Percentiles rank a stretch among this genome's conserved stretches.
Conservation (phyloP, 2,329 filamentous ascomycete genomes). For the Beauveria asiatica region DNA sequence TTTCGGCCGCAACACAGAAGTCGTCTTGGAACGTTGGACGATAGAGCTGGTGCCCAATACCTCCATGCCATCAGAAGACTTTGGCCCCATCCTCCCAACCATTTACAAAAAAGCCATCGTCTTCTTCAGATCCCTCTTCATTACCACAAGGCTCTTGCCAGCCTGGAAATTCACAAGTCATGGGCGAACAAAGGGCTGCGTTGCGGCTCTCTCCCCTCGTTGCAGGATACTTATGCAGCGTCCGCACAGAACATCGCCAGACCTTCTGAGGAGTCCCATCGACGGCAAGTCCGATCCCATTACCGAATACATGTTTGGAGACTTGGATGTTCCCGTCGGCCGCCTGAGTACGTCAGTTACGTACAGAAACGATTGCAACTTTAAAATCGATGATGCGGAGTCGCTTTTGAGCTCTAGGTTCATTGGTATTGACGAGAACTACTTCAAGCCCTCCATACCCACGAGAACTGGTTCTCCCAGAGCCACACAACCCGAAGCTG, state of each 20-base stretch:
- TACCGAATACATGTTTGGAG: constrained; percentile 71
- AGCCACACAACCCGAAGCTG: constrained; percentile 45
- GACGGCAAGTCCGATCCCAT: constrained; percentile 36
- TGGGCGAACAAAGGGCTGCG: constrained; percentile 62
- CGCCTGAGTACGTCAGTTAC: constrained; percentile 72
- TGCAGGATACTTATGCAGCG: constrained; percentile 69
- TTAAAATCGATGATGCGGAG: constrained; percentile 86
- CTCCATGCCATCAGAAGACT: constrained; percentile 48
- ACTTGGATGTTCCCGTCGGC: constrained; percentile 79
- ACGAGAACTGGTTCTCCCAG: constrained; percentile 37
- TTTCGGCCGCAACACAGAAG: constrained; percentile 51
- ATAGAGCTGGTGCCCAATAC: constrained; percentile 59
- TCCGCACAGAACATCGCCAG: constrained; percentile 44
- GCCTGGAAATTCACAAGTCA: constrained; percentile 76
- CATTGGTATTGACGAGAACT: constrained; percentile 81
- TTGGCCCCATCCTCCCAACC: constrained; percentile 62
- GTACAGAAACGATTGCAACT: constrained; percentile 83
- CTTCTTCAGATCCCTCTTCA: constrained; percentile 82
- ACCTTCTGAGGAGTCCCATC: constrained; percentile 48
- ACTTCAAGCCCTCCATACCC: constrained; percentile 71
- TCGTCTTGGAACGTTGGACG: constrained; percentile 86
- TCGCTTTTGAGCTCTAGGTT: constrained; percentile 86
- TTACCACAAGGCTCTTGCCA: constrained; percentile 73
- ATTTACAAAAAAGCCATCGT: constrained; percentile 97
- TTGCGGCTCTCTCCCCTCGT: constrained; percentile 59